Evolutionary conservation across 768 basidiomycete species (phyloP).

Genomic region (Mycena maculata): DNA sequence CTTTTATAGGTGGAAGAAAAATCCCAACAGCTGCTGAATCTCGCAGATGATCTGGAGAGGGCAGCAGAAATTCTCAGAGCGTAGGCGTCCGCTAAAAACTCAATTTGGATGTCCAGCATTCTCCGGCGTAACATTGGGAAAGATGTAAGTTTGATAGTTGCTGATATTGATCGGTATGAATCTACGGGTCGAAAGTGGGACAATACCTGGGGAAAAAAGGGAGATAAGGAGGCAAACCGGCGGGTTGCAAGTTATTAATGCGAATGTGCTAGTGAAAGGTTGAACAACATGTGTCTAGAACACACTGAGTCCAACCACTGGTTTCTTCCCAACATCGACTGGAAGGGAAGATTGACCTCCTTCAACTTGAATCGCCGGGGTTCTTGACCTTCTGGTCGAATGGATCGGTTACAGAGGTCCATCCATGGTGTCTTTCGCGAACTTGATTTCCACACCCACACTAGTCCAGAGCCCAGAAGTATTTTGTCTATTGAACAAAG

Average conservation of each 20-base stretch:
- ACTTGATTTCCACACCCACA: too few relatives aligned
- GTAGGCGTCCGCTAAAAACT: constrained; percentile 18
- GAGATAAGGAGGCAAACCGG: constrained; percentile 18
- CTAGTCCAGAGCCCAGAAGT: too few relatives aligned
- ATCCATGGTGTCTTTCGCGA: too few relatives aligned
- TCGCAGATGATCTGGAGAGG: background rate
- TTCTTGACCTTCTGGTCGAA: too few relatives aligned
- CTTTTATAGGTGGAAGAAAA: background rate
- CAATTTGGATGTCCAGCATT: constrained; percentile 31
- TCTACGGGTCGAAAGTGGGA: constrained; percentile 27
- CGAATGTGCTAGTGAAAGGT: too few relatives aligned
- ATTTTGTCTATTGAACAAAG: too few relatives aligned
- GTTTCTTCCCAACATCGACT: too few relatives aligned
- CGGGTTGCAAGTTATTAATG: constrained; percentile 23
- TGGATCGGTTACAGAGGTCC: too few relatives aligned
- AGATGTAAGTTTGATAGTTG: constrained; percentile 31
- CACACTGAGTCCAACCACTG: too few relatives aligned
- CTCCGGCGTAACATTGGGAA: constrained; percentile 23
- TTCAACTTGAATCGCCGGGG: too few relatives aligned
- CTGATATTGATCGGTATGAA: constrained; percentile 35
- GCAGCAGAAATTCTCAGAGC: background rate
- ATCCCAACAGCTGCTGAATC: background rate
- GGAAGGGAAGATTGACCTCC: too few relatives aligned
- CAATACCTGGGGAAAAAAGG: constrained; percentile 36
- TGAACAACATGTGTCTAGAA: too few relatives aligned